These are phyloP conservation scores for Scedosporium apiospermum DNA, from an alignment of 2,329 filamentous ascomycete species.

Conservation along the genomic window DNA sequence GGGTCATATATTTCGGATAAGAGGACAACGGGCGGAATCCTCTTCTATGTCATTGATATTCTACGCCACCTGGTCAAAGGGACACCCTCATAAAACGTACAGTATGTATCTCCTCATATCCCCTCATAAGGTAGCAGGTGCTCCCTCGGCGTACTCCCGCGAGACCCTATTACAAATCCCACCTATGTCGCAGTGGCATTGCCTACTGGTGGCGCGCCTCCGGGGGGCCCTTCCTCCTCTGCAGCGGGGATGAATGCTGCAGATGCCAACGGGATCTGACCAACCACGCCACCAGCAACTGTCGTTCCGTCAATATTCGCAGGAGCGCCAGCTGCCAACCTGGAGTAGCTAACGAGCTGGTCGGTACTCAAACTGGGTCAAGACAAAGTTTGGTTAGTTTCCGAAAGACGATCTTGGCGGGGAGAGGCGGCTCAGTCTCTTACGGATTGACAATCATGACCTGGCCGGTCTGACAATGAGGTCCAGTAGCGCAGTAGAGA, in stretches of 20 bases:
- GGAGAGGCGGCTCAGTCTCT: slow-evolving; percentile 7
- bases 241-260: slow-evolving; percentile 17
- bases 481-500: slow-evolving; percentile 38
- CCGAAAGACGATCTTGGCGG: background rate
- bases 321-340: slow-evolving; percentile 12
- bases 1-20: too few species aligned
- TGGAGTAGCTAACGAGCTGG: slow-evolving; percentile 20
- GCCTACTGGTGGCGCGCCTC: too few species aligned
- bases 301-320: slow-evolving; percentile 17
- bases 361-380: slow-evolving; percentile 13
- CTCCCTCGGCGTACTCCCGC: too few species aligned
- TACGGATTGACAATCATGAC: slow-evolving; percentile 40
- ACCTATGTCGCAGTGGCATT: too few species aligned
- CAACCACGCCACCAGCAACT: slow-evolving; percentile 18
- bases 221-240: background rate
- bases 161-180: too few species aligned
- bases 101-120: too few species aligned
- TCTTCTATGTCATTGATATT: too few species aligned
- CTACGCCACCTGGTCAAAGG: too few species aligned
- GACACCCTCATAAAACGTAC: too few species aligned
- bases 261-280: slow-evolving; percentile 17
- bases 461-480: slow-evolving; percentile 41
- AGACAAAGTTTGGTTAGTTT: background rate
- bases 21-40: too few species aligned
- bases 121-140: too few species aligned